Evolutionary conservation across 116 monocot genomes (phyloP), one percentile per base, ranked within the genome.

Genomic region (Thalassia testudinum): DNA sequence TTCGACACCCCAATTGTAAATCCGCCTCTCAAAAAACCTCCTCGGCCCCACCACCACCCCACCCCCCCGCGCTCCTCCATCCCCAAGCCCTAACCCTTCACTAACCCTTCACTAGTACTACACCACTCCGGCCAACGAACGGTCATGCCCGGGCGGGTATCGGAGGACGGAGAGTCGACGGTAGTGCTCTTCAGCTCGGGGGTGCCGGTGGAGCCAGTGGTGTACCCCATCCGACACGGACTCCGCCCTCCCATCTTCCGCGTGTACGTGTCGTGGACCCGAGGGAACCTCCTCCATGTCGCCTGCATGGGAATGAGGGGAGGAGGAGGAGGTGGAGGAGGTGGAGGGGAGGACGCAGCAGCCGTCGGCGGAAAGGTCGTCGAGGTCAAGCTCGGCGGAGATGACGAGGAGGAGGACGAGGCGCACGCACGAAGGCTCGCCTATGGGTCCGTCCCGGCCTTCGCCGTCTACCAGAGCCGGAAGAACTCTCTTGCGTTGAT

Each of bases 251-350:
- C 85, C 19, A 47, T 95, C 51, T 66, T 53, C 65, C 81, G 88
- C 38, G 60, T 88, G n/a, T 75, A 65, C 65, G 49, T 88, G 42
- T 76, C 81, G 68, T 88, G 81, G 81, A 65, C 76, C 25, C 61
- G 81, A 14, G 89, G 95, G 19, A 85, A 79, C 55, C 61, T 74
- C 37, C 85, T 95, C 48, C 78, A 81, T 40, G 77, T 95, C 18
- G 76, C 95, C 7, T 95, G 79, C 70, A n/a, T n/a, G n/a, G n/a
- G n/a, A n/a, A n/a, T n/a, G n/a, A 37, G 27, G 50, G 28, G 54
- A 67, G 2, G 42, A 59, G 28, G 73, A 59, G 7, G 29, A 30
- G 12, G 69, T 24, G 11, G 19, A 47, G 14, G 66, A 37, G 1
- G n/a, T n/a, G n/a, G n/a, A n/a, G n/a, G n/a, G n/a, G n/a, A n/a